These are phyloP conservation scores for Phytophthora crassamura DNA, from an alignment of 352 stramenopile genomes.

Conservation along the genomic window DNA sequence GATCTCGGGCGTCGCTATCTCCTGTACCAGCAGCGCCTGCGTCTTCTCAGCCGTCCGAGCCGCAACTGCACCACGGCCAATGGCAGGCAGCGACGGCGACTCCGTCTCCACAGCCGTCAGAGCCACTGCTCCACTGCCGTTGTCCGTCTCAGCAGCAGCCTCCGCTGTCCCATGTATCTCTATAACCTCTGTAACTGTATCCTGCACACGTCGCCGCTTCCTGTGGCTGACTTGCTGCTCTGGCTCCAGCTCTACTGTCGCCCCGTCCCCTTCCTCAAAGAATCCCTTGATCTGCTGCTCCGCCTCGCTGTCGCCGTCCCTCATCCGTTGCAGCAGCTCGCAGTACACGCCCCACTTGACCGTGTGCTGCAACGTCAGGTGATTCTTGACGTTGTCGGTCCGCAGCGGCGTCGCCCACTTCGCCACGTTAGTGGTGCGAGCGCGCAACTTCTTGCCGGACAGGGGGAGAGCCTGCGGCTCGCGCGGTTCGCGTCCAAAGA, in stretches of 20 bases:
- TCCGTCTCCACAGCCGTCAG: too few species aligned
- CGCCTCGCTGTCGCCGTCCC: background rate
- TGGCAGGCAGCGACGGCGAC: too few species aligned
- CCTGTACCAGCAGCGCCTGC: slow-evolving; percentile 14
- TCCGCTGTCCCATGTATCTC: too few species aligned
- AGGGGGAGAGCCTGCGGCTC: background rate
- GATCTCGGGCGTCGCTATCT: slow-evolving; percentile 27
- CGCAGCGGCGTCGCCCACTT: slow-evolving; percentile 48
- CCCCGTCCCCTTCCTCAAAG: slow-evolving; percentile 13
- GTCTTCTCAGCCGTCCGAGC: too few species aligned
- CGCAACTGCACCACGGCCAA: too few species aligned
- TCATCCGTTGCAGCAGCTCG: slow-evolving; percentile 24
- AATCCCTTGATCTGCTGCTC: slow-evolving; percentile 18
- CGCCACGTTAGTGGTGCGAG: slow-evolving; percentile 42
- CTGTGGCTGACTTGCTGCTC: background rate
- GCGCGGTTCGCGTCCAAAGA: slow-evolving; percentile 45
- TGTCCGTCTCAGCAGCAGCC: too few species aligned
- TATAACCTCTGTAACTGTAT: too few species aligned
- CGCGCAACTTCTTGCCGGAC: slow-evolving; percentile 19
- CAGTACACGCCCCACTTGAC: slow-evolving; percentile 40
- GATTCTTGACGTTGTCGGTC: slow-evolving; percentile 50
- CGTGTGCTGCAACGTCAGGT: slow-evolving; percentile 47
- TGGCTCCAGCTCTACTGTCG: background rate
- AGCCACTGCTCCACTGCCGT: too few species aligned
- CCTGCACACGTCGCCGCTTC: background rate